Percentiles rank a stretch among this genome's conserved stretches.
These are phyloP conservation scores for Bacterosira constricta DNA, from an alignment of 108 stramenopile genomes.

Conservation along the genomic window DNA sequence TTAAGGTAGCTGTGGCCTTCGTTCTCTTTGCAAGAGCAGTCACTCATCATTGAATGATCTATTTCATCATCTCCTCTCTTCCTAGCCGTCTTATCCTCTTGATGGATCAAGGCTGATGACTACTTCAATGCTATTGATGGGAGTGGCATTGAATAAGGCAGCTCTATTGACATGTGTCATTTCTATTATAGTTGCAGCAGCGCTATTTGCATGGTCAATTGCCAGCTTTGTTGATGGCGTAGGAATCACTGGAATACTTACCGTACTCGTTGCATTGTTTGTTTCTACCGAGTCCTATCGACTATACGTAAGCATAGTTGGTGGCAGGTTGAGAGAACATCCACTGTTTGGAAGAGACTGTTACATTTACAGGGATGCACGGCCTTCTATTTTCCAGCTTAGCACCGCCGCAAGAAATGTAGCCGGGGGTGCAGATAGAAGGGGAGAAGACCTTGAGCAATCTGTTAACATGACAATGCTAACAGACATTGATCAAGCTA, in stretches of 20 bases:
- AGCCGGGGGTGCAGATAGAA: not conserved
- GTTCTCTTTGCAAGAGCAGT: too few relatives aligned
- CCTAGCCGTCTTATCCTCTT: conserved; percentile 21
- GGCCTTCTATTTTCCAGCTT: conserved; percentile 6
- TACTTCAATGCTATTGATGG: conserved; percentile 10
- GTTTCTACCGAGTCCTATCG: not conserved
- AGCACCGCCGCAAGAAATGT: not conserved
- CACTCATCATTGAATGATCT: too few relatives aligned
- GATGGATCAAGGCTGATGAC: conserved; percentile 24
- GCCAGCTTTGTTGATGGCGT: conserved; percentile 11
- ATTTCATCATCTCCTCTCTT: too few relatives aligned
- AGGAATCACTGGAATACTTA: conserved; percentile 10
- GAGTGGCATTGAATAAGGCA: conserved; percentile 18
- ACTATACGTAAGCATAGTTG: conserved; percentile 7
- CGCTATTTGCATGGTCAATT: conserved; percentile 10
- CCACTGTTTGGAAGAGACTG: conserved; percentile 12
- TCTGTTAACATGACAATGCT: too few relatives aligned
- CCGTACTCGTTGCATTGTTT: conserved; percentile 3
- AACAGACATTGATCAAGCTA: too few relatives aligned
- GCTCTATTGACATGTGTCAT: conserved; percentile 10
- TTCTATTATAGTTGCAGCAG: not conserved
- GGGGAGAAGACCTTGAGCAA: not conserved
- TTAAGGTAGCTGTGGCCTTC: too few relatives aligned
- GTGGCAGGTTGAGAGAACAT: conserved; percentile 14
- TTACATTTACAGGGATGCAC: not conserved